A percentile compares a stretch with the other conserved stretches of the same genome.
Conservation (phyloP, 2,329 filamentous ascomycete genomes). For the Pseudogymnoascus sp. region DNA sequence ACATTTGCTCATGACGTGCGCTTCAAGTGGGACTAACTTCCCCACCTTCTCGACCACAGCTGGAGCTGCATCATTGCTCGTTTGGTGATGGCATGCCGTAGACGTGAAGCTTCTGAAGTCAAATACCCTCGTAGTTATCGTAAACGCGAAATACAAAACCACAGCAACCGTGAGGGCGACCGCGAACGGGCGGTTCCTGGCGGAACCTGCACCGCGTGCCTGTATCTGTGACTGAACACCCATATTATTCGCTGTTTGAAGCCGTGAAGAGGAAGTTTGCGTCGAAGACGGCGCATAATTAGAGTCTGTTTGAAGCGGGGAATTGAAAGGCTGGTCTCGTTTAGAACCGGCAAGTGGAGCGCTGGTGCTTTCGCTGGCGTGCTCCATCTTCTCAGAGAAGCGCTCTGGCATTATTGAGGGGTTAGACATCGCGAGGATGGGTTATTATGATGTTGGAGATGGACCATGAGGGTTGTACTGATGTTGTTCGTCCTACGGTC, state of each 20-base stretch:
- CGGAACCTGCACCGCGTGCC: not conserved
- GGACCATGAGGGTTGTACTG: not conserved
- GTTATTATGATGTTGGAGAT: not conserved
- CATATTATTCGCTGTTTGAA: not conserved
- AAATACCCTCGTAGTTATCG: not conserved
- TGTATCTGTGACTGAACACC: not conserved
- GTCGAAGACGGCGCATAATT: not conserved
- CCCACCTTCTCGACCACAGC: not conserved
- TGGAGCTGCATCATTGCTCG: not conserved
- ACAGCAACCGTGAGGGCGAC: not conserved
- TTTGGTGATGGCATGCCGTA: not conserved
- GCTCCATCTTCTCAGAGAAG: not conserved
- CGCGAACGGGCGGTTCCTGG: not conserved
- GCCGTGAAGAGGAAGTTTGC: not conserved
- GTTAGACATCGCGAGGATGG: not conserved
- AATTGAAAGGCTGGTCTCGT: not conserved
- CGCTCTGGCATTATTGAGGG: not conserved
- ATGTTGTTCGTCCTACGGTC: not conserved
- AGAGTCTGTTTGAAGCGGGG: not conserved
- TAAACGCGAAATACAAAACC: slow-evolving; percentile 1
- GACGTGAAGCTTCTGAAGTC: not conserved
- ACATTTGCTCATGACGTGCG: slow-evolving; percentile 96
- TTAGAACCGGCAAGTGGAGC: slow-evolving; percentile 4
- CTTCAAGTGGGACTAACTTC: slow-evolving; percentile 66
- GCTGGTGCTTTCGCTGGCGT: not conserved